phyloP scores from a whole-genome alignment of 192 early-diverging fungal genomes.

The Allomyces arbusculus region DNA sequence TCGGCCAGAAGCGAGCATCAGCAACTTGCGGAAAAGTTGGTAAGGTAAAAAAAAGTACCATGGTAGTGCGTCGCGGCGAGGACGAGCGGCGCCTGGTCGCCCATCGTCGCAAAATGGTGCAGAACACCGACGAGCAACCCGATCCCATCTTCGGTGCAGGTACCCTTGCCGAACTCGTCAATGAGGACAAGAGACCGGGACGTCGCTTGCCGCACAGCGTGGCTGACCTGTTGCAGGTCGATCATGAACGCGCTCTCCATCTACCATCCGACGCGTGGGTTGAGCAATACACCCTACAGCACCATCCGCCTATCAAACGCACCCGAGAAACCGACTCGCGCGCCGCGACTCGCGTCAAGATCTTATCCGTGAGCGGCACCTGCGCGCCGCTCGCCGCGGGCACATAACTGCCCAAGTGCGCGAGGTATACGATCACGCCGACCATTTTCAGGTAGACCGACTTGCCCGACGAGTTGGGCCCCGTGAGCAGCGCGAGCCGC shows the following conservation, averaged over 20 bases:
- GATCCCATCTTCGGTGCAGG: slow-evolving; percentile 1
- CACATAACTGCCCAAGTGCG: slow-evolving; percentile 3
- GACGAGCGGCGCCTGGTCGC: background rate
- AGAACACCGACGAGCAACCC: background rate
- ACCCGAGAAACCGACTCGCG: slow-evolving; percentile 2
- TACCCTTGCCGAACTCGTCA: slow-evolving; percentile 6
- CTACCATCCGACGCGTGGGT: too few relatives aligned
- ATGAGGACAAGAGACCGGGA: background rate
- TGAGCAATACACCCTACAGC: background rate
- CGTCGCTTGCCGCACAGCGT: background rate
- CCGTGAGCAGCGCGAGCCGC: background rate
- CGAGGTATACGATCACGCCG: slow-evolving; percentile 1
- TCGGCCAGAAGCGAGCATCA: background rate
- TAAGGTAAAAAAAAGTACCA: background rate
- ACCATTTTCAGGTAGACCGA: background rate
- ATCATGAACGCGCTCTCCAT: background rate
- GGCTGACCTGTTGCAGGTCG: background rate
- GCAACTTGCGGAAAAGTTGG: background rate
- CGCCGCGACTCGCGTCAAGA: background rate
- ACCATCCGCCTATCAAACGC: background rate
- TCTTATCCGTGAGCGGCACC: slow-evolving; percentile 1
- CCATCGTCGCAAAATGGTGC: background rate
- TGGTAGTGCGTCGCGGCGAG: background rate
- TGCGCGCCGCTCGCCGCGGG: background rate
- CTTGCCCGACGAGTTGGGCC: slow-evolving; percentile 4